Percentiles rank a stretch among this genome's conserved stretches.
phyloP scores from a whole-genome alignment of 176 grass and related monocot species.

The Eleusine indica region DNA sequence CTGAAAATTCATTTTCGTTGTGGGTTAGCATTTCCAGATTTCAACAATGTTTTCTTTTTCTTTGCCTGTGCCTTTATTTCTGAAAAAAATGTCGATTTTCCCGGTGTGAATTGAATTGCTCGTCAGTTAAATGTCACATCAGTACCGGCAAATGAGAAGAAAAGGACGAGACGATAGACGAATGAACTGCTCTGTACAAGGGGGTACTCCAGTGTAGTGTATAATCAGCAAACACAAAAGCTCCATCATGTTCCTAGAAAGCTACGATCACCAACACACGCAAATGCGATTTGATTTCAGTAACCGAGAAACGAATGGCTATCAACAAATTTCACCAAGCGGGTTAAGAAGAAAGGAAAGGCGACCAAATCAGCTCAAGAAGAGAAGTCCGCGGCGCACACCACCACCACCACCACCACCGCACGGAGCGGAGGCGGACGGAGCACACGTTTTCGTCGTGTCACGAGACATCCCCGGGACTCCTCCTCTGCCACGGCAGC shows the following conservation, averaged over 20 bases:
- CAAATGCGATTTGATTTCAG: neutral
- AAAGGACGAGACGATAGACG: neutral
- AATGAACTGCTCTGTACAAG: neutral
- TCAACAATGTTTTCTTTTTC: neutral
- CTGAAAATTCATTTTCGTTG: neutral
- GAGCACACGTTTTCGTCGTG: neutral
- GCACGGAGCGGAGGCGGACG: neutral
- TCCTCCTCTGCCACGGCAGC: conserved; percentile 63
- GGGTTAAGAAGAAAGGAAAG: conserved; percentile 8
- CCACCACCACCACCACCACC: neutral
- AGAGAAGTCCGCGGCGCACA: neutral
- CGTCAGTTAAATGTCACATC: neutral
- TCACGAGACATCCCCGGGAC: conserved; percentile 56
- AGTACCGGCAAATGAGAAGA: neutral
- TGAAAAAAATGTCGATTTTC: neutral
- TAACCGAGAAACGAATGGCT: conserved; percentile 25
- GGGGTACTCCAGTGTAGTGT: neutral
- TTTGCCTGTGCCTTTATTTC: neutral
- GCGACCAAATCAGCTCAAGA: conserved; percentile 29
- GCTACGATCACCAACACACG: conserved; percentile 9
- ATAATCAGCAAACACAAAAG: neutral
- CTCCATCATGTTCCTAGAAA: conserved; percentile 21
- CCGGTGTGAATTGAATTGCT: neutral
- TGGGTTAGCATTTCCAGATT: neutral
- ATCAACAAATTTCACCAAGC: conserved; percentile 31